Evolutionary conservation across 208 protist species (phyloP), one percentile per base, ranked within the genome.

Genomic region (Trypanosoma avium): DNA sequence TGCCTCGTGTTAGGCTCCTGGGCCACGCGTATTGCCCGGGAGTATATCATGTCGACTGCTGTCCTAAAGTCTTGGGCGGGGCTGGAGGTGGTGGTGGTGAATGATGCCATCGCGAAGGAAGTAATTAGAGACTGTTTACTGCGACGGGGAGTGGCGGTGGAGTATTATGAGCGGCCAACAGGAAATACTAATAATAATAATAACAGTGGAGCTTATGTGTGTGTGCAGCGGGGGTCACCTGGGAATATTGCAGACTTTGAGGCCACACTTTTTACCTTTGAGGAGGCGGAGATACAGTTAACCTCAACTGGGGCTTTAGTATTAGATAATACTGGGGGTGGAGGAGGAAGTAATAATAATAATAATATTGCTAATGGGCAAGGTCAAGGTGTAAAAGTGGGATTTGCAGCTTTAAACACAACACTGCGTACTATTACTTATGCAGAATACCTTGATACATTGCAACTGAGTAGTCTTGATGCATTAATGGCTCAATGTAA

Each of bases 181-280:
- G 71, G 75, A 24, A 82, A 81, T 12, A 13, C 36, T n/a, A n/a
- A n/a, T n/a, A n/a, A n/a, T n/a, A n/a, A n/a, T n/a, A n/a, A n/a
- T n/a, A n/a, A n/a, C n/a, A 35, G 43, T 7, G 79, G 79, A 9
- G 27, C 72, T 10, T 96, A 91, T 58, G 68, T 67, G 17, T 90
- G 87, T 45, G 79, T 88, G n/a, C 90, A 93, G 75, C 86, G 84
- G 40, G 90, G 84, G 27, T 90, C 90, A 10, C 90, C 90, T 0
- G 90, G 90, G 24, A 88, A 96, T 64, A 92, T 93, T 61, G 57
- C 86, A 15, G 90, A 94, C 78, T 96, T 96, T 72, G 90, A 96
- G 67, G 81, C 90, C 0, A 83, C 83, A 6, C 83, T 96, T 9
- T 96, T 96, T 40, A 78, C 90, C 38, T 90, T 89, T 58, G 87